Evolutionary conservation across 83 land plant species (phyloP), one percentile per base, ranked within the genome.

Genomic region (Diphasiastrum complanatum): DNA sequence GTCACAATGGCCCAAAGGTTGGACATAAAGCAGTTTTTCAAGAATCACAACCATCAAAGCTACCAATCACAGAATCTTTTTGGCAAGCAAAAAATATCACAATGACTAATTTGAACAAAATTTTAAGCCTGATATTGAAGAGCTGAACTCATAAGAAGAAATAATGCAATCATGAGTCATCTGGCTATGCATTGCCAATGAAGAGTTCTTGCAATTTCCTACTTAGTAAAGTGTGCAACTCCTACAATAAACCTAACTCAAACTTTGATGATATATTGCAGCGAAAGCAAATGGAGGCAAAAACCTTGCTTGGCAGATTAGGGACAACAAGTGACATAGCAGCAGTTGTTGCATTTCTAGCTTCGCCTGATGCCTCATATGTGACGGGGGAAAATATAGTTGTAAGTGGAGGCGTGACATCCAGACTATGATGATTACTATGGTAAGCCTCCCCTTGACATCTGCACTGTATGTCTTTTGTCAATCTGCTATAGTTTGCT

Each of bases 331-430:
- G 66, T 45, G 98, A 92, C 64, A 92, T 92, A 86, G 98, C 81
- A 52, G 79, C 92, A 23, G 87, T 96, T 22, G 83, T 80, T 29
- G 98, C 98, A 12, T 92, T 85, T 67, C 47, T 92, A 50, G 96
- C 87, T 45, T 92, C 96, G 10, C 77, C 79, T 62, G 98, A 92
- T 59, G 88, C 96, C 20, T 67, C 97, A 30, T 92, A 92, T 28
- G 76, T 92, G 10, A 92, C 98, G 8, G 96, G 98, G 31, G 98
- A 92, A 69, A 88, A 80, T 38, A 23, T 92, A 30, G 85, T 89
- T 5, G 97, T 89, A 37, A 83, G 85, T 46, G 92, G 98, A 47
- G 96, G 96, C 18, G 47, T 72, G 49, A 83, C 75, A 52, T 85
- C 87, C 11, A 83, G 87, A 47, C 83, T 89, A 16, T 89, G 70